phyloP scores from a whole-genome alignment of 148 eudicot genomes.

The Camellia granthamiana region DNA sequence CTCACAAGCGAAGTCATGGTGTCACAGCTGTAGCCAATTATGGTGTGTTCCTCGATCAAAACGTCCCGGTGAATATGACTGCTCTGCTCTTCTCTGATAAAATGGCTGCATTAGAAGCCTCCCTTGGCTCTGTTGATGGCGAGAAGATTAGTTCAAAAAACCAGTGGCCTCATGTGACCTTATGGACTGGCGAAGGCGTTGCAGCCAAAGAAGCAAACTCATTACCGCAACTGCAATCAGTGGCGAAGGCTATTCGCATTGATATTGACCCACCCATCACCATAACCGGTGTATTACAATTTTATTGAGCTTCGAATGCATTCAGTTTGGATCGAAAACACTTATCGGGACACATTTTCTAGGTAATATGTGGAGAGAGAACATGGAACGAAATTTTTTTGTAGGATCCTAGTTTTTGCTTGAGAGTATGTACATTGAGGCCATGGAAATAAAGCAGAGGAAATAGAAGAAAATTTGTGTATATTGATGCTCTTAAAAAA shows the following conservation, averaged over 20 bases:
- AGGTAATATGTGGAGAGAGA: background rate
- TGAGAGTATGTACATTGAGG: background rate
- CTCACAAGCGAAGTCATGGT: slow-evolving; percentile 90
- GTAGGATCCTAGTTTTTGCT: slow-evolving; percentile 14
- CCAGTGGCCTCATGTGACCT: slow-evolving; percentile 86
- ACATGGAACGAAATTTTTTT: background rate
- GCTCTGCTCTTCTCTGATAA: slow-evolving; percentile 69
- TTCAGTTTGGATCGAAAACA: background rate
- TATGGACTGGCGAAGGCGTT: slow-evolving; percentile 77
- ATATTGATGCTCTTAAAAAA: background rate
- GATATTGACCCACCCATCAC: slow-evolving; percentile 66
- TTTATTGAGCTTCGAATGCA: slow-evolving; percentile 34
- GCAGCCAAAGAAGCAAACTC: slow-evolving; percentile 71
- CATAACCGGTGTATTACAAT: slow-evolving; percentile 53
- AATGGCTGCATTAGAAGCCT: slow-evolving; percentile 78
- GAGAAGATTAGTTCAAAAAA: slow-evolving; percentile 62
- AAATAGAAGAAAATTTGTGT: background rate
- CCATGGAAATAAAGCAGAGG: background rate
- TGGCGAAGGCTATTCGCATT: slow-evolving; percentile 67
- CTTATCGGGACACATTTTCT: background rate
- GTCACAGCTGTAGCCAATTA: slow-evolving; percentile 83
- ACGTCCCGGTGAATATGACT: slow-evolving; percentile 59
- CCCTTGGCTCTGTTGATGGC: slow-evolving; percentile 65
- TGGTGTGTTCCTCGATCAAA: slow-evolving; percentile 49
- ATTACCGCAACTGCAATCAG: slow-evolving; percentile 52